Evolutionary conservation across 306 rosid genomes (phyloP), one percentile per base, ranked within the genome.

Genomic region (Psophocarpus tetragonolobus): DNA sequence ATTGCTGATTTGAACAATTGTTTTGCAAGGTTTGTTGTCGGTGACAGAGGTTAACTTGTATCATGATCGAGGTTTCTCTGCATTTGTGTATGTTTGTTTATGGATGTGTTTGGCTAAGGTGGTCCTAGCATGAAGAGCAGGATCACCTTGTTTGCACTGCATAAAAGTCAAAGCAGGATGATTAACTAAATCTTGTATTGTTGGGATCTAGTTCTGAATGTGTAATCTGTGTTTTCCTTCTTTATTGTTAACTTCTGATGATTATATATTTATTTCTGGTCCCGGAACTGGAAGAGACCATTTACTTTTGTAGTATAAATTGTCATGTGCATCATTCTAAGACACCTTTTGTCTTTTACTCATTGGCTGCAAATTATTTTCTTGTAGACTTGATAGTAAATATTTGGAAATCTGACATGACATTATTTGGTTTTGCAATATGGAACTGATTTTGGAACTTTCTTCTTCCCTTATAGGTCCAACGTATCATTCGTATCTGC

Each of bases 81-180:
- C 84, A 73, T 76, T 83, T 27, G 47, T 69, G 23, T 77, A 26
- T 70, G 71, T 69, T 77, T 72, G 64, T 61, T 71, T n/a, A 23
- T 66, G 18, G 20, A 63, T 68, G 72, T 9, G 61, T 57, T 84
- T 81, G 64, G 67, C 63, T 36, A 54, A 74, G 35, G 71, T 70
- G 74, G 76, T 75, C 47, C 38, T 67, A 48, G 65, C 27, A 8
- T 57, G 41, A 61, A 10, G 45, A 1, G 3, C 74, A 76, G 48
- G 76, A 65, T 71, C 77, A 69, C 74, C 69, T 51, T 42, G 11
- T 73, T 67, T 51, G 15, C 39, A 24, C 56, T 60, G 53, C 53
- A 75, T 42, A 29, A 48, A 60, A 74, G 71, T 77, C 79, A 71
- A 71, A 71, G 61, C 44, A 53, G 41, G 57, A 70, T 35, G 18